Evolutionary conservation across 2,329 filamentous ascomycete species (phyloP).

Genomic region (Hymenoscyphus repandus): DNA sequence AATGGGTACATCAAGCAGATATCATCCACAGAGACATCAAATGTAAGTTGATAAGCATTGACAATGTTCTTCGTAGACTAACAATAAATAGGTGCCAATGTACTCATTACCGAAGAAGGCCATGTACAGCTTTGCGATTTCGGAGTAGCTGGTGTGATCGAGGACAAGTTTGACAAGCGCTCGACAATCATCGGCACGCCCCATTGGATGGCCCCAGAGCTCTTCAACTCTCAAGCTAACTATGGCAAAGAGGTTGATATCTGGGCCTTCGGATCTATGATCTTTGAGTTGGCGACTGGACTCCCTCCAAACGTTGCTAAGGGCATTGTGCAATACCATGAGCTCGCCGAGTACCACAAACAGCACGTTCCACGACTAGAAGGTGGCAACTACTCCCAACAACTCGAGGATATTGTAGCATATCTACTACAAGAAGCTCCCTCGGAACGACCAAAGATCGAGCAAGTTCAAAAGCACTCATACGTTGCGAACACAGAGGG

Average conservation of each 20-base stretch:
- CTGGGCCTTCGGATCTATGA: slow-evolving; percentile 78
- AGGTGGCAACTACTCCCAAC: slow-evolving; percentile 64
- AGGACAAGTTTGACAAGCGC: slow-evolving; percentile 70
- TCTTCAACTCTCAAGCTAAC: slow-evolving; percentile 57
- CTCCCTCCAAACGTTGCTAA: slow-evolving; percentile 63
- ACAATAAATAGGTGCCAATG: slow-evolving; percentile 54
- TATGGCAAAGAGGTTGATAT: slow-evolving; percentile 74
- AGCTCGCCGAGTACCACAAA: slow-evolving; percentile 51
- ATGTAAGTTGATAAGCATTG: slow-evolving; percentile 35
- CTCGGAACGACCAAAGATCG: slow-evolving; percentile 61
- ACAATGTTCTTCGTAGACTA: neutral
- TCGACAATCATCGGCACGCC: slow-evolving; percentile 78
- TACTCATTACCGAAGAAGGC: slow-evolving; percentile 72
- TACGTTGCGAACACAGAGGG: slow-evolving; percentile 61
- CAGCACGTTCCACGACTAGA: slow-evolving; percentile 63
- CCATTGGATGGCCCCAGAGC: slow-evolving; percentile 82
- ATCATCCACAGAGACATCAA: slow-evolving; percentile 70
- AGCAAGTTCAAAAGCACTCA: slow-evolving; percentile 62
- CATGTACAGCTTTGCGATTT: slow-evolving; percentile 80
- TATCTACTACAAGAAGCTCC: slow-evolving; percentile 69
- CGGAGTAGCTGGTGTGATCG: slow-evolving; percentile 73
- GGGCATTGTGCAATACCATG: slow-evolving; percentile 38
- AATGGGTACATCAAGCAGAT: slow-evolving; percentile 62
- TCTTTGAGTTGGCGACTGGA: slow-evolving; percentile 77
- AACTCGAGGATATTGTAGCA: slow-evolving; percentile 64